phyloP scores from a whole-genome alignment of 116 monocot species.

The Cymodocea nodosa region DNA sequence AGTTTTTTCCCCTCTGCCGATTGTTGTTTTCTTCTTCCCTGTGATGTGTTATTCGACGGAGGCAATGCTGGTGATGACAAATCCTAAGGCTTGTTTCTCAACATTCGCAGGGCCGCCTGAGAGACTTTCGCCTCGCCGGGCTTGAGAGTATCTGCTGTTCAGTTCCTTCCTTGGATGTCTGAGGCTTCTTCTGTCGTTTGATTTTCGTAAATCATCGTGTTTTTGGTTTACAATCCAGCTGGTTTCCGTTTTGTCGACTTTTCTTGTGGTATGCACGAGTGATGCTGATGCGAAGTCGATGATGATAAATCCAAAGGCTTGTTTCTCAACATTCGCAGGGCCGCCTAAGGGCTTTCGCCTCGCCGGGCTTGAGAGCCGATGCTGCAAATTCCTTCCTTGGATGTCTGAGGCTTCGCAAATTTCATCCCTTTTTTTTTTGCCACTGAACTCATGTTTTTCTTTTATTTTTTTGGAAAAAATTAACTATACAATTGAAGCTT shows the following conservation, averaged over 20 bases:
- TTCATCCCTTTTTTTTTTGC: background rate
- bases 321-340: slow-evolving; percentile 19
- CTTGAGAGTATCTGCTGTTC: slow-evolving; percentile 12
- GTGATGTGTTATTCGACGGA: background rate
- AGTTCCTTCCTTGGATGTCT: slow-evolving; percentile 15
- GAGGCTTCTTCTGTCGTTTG: background rate
- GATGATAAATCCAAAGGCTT: slow-evolving; percentile 5
- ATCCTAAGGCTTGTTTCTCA: slow-evolving; percentile 10
- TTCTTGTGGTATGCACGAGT: too few relatives aligned
- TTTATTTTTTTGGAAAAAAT: too few relatives aligned
- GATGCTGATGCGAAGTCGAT: background rate
- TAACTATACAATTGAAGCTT: too few relatives aligned
- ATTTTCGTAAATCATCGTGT: background rate
- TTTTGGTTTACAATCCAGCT: background rate
- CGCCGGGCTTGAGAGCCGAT: slow-evolving; percentile 12
- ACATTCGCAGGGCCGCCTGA: slow-evolving; percentile 16
- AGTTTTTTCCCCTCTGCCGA: background rate
- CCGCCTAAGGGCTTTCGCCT: slow-evolving; percentile 12
- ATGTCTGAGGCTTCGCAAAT: background rate
- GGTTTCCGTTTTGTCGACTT: background rate
- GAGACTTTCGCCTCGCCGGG: slow-evolving; percentile 13
- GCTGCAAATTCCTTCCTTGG: too few relatives aligned
- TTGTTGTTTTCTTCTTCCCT: background rate
- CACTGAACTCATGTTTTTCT: too few relatives aligned
- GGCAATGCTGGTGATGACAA: background rate